Evolutionary conservation across 73 alveolate species (phyloP).

Genomic region (Stentor coeruleus): DNA sequence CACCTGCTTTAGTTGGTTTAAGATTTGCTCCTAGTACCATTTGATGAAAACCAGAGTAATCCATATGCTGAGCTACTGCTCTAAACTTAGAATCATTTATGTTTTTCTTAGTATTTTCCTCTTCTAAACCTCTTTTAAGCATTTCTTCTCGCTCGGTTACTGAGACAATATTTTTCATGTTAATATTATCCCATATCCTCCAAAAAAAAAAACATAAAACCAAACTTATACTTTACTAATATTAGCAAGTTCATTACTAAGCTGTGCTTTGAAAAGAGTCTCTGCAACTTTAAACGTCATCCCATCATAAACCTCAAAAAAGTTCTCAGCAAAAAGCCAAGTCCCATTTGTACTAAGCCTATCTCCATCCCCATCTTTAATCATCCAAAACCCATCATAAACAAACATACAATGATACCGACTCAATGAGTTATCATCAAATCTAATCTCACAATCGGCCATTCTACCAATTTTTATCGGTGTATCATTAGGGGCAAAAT

Average conservation of each 20-base stretch:
- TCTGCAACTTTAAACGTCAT: conserved; percentile 56
- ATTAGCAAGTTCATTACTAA: too few species aligned
- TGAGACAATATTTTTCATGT: neutral
- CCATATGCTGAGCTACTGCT: conserved; percentile 87
- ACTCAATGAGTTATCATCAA: conserved; percentile 53
- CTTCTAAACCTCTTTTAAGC: conserved; percentile 16
- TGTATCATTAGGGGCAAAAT: conserved; percentile 34
- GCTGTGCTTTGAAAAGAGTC: conserved; percentile 54
- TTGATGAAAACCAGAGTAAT: conserved; percentile 81
- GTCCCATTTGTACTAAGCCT: conserved; percentile 72
- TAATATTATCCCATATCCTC: too few species aligned
- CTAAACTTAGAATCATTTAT: conserved; percentile 80
- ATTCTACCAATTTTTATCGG: conserved; percentile 49
- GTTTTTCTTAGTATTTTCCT: conserved; percentile 73
- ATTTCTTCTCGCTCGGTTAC: conserved; percentile 24
- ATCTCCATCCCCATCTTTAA: conserved; percentile 65
- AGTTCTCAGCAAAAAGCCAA: conserved; percentile 61
- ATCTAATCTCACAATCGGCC: conserved; percentile 36
- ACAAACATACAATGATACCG: conserved; percentile 50
- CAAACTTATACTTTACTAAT: too few species aligned
- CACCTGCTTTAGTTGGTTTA: conserved; percentile 77
- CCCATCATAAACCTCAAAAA: conserved; percentile 44
- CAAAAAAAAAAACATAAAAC: too few species aligned
- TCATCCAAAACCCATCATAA: conserved; percentile 39
- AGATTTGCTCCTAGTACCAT: conserved; percentile 94